Base-by-base conservation (phyloP, 768 basidiomycete genomes). In the Postia placenta region DNA sequence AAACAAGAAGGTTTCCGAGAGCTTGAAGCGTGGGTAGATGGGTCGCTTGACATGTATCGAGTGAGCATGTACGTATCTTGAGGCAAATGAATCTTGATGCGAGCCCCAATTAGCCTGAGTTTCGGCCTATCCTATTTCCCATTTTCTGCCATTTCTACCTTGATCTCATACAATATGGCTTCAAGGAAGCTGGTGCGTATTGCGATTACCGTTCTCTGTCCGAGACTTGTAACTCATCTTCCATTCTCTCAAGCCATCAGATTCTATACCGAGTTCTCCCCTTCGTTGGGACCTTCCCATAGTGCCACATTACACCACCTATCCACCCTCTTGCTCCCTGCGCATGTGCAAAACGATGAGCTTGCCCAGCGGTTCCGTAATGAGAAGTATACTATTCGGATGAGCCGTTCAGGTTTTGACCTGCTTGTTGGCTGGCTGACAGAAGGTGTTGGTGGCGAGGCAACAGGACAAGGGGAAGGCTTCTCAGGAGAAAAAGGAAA, bases 61-160 rank as follows among this genome's bases (percentile, higher is more conserved):
- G 90, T 88, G 70, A 57, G 79, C 69, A 26, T 22, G 36, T 53
- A 28, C 56, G 49, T 40, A 33, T 41, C 17, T 33, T 11, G 7
- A 28, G n/a, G 6, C 9, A 19, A 28, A 7, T 49, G 40, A 14
- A 23, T 17, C 19, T 20, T 26, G 22, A 23, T 48, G 20, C 49
- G 23, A 37, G 3, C n/a, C 5, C 7, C 5, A 17, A 3, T n/a
- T 63, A 98, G 88, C 91, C 92, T 47, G 94, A 99, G 67, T 87
- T 99, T 58, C 78, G 88, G 39, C 93, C 91, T 39, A 86, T 99
- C 28, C 69, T 96, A 14, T 96, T 93, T 62, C 96, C 96, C 2
- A 88, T 99, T 53, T 98, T 97, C 63, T 92, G 89, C 43, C 92
- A 99, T 67, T 97, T 97, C 63, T 97, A 95, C 65, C 74, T 99